Conservation (phyloP, 441 rosid species). For the Pelargonium myrrhifolium region DNA sequence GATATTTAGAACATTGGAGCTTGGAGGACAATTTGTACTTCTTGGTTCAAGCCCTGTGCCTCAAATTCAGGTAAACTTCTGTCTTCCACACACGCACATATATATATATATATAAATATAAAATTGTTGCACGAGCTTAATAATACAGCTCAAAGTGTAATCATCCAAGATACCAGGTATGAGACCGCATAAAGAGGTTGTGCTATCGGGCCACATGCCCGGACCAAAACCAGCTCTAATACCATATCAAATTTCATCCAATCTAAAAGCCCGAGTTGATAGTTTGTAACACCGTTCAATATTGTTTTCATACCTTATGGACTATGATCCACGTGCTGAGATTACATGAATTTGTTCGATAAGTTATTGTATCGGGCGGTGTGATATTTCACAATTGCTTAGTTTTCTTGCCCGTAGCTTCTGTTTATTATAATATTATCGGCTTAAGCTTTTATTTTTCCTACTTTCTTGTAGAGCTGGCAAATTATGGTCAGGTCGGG, state of each 20-base stretch:
- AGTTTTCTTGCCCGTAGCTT: not conserved
- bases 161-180: not conserved
- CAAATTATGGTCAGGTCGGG: too few species aligned
- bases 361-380: not conserved
- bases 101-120: too few species aligned
- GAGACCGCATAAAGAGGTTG: too few species aligned
- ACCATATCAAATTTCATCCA: too few species aligned
- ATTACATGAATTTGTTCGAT: not conserved
- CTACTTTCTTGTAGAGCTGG: too few species aligned
- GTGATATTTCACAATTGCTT: too few species aligned
- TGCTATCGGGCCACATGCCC: too few species aligned
- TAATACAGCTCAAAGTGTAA: not conserved
- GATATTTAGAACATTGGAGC: slow-evolving; percentile 76
- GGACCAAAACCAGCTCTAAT: too few species aligned
- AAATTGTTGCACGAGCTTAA: not conserved
- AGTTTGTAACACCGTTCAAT: not conserved
- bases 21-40: slow-evolving; percentile 90
- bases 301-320: not conserved
- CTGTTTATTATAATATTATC: not conserved
- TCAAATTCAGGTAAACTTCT: slow-evolving; percentile 65
- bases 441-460: not conserved
- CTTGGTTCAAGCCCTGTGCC: slow-evolving; percentile 96
- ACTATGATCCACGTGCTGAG: not conserved
- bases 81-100: too few species aligned
- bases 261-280: too few species aligned